Base-by-base conservation (phyloP, 2,329 filamentous ascomycete species). In the Talaromyces amestolkiae region DNA sequence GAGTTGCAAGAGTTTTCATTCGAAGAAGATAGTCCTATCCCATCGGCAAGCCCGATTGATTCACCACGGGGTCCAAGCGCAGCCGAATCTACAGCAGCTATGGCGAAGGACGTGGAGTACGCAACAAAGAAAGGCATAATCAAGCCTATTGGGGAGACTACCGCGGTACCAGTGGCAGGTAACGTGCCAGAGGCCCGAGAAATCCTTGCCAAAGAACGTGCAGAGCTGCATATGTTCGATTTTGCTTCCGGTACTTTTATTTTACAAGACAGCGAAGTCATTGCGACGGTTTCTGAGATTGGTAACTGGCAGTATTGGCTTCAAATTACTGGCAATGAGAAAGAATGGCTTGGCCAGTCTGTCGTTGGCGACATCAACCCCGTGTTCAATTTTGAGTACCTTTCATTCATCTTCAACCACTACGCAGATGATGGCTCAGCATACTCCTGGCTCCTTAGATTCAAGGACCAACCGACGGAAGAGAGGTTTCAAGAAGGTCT, bases 341-440 rank as follows among this genome's bases (percentile, higher is more conserved):
- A 88, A 72, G 88, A 93, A 63, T 97, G 93, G 92, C 83, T 99
- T 2, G 93, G 93, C 24, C 91, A 96, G 69, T 86, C 90, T 2
- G 87, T 99, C 35, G 84, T 93, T 35, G 90, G 92, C 7, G 95
- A 99, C 71, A 92, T 98, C 78, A 98, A 98, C 72, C 95, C 95
- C 0, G 93, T 99, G 22, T 99, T 98, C 83, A 98, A 98, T 80
- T 98, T 97, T 70, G 95, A 99, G 77, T 98, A 94, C 72, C 84
- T 97, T n/a, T 98, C 94, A 0, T 98, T 98, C 76, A 97, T 99
- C 73, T 99, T 99, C 85, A 99, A 99, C 74, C 93, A 97, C 76
- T 98, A 97, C 76, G 86, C 90, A 15, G 85, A 89, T 41, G 92
- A 97, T 77, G 92, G 93, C 1, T 91, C 91, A 1, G 94, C 95